Percentiles rank a stretch among this genome's conserved stretches.
phyloP scores from a whole-genome alignment of 2,329 filamentous ascomycete species.

The Scedosporium aurantiacum region DNA sequence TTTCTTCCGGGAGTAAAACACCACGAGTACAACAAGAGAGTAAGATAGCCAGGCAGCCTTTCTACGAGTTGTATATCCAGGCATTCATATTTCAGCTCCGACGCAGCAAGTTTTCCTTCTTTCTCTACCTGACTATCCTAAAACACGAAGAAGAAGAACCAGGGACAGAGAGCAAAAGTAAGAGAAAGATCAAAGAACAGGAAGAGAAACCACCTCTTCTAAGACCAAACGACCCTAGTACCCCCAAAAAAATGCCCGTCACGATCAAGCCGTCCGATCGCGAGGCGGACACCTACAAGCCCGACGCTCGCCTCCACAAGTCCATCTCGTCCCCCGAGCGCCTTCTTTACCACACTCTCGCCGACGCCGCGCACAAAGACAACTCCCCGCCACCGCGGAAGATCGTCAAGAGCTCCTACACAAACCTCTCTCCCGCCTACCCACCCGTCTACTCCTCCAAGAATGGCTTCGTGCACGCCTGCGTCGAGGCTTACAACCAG shows the following conservation, averaged over 20 bases:
- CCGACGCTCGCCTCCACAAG: neutral
- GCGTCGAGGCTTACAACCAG: slow-evolving; percentile 34
- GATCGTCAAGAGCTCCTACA: neutral
- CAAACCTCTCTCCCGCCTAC: neutral
- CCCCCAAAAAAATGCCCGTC: neutral
- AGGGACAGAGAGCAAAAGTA: neutral
- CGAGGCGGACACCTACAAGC: neutral
- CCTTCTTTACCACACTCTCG: neutral
- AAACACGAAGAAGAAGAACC: neutral
- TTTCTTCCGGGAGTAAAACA: neutral
- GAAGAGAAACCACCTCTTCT: neutral
- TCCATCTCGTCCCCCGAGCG: neutral
- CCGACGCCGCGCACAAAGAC: neutral
- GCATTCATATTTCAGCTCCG: too few relatives aligned
- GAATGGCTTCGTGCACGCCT: slow-evolving; percentile 31
- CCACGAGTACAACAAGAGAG: neutral
- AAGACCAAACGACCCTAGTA: too few relatives aligned
- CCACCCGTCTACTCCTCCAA: neutral
- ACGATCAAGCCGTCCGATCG: neutral
- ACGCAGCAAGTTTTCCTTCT: too few relatives aligned
- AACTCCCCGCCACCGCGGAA: neutral
- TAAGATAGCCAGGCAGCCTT: too few relatives aligned
- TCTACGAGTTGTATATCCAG: too few relatives aligned
- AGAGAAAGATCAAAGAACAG: neutral
- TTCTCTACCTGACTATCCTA: too few relatives aligned